Base-by-base conservation (phyloP, 208 protist genomes). In the Crithidia sp. region DNA sequence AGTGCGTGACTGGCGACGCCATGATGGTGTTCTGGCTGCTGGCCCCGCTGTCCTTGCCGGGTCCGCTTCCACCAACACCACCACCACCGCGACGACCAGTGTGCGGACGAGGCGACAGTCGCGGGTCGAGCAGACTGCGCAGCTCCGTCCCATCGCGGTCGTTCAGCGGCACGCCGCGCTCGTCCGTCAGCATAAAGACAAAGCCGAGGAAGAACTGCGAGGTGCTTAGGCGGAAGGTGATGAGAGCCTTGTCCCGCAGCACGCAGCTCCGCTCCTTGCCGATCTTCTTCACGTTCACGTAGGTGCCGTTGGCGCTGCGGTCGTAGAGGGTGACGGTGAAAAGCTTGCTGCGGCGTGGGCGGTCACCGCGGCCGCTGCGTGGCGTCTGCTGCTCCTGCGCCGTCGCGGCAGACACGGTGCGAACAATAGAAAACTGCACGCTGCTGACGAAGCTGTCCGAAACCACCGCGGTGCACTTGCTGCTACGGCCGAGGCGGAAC, bases 151-250 rank as follows among this genome's bases (percentile, higher is more conserved):
- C 73, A 16, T 79, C 64, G 2, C 58, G 36, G 45, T 81, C 78
- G 7, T 71, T 66, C 50, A 92, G 76, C 56, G 90, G 90, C 3
- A 85, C 61, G 9, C 91, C 91, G 16, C 70, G 67, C 55, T 87
- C 86, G 67, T 96, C 83, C 2, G 84, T 90, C 57, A 96, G 76
- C 62, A 93, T 67, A 70, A 95, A 97, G 39, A 90, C 78, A 76
- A 97, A 95, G 9, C 92, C 92, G 17, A 94, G 61, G 76, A 97
- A 97, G 71, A 97, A 97, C 66, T 87, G 83, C 2, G 87, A 89
- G 19, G 85, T 87, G 73, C 87, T 94, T 43, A 95, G 72, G 8
- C 86, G 83, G 74, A 97, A 97, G 2, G 92, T 97, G 61, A 97
- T 92, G 66, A 95, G 81, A 13, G 86, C 86, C 57, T 84, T 80